A percentile compares a stretch with the other conserved stretches of the same genome.
phyloP scores from a whole-genome alignment of 2,329 filamentous ascomycete genomes.

The Pestalotiopsis sp. region DNA sequence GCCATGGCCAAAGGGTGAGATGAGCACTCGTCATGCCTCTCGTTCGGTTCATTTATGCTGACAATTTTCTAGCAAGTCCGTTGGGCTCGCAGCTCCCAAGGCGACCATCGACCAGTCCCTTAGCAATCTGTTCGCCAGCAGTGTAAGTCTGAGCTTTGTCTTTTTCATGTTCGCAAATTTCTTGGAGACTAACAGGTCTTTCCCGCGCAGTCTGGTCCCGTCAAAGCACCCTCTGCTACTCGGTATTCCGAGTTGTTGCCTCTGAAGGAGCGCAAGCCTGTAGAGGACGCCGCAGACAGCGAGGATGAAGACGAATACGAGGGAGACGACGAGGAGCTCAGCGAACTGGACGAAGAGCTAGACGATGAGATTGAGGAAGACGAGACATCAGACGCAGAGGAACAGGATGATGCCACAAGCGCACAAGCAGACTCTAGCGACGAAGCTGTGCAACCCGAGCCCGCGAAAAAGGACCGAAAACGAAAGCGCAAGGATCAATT shows the following conservation, averaged over 20 bases:
- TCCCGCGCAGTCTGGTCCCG: slow-evolving; percentile 51
- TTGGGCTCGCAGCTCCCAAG: slow-evolving; percentile 1
- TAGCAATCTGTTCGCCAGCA: slow-evolving; percentile 19
- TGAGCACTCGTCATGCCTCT: background rate
- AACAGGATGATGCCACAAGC: slow-evolving; percentile 33
- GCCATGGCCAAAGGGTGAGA: slow-evolving; percentile 12
- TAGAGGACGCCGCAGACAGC: slow-evolving; percentile 23
- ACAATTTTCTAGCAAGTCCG: background rate
- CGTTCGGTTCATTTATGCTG: background rate
- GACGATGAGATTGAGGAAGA: slow-evolving; percentile 26
- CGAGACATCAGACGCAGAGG: slow-evolving; percentile 32
- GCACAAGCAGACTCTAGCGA: slow-evolving; percentile 36
- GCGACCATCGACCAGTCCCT: slow-evolving; percentile 12
- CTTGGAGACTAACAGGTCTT: background rate
- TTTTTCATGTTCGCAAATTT: background rate
- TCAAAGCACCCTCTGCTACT: slow-evolving; percentile 45
- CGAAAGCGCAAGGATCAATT: slow-evolving; percentile 69
- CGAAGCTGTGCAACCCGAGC: slow-evolving; percentile 37
- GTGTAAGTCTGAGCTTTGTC: slow-evolving; percentile 20
- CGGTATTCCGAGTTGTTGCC: slow-evolving; percentile 44
- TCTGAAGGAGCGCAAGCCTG: slow-evolving; percentile 34
- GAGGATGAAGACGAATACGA: slow-evolving; percentile 28
- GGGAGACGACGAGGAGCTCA: slow-evolving; percentile 36
- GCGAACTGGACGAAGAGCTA: slow-evolving; percentile 37
- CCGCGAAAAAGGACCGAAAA: slow-evolving; percentile 58